phyloP scores from a whole-genome alignment of 257 asterid genomes.

The Haberlea rhodopensis region DNA sequence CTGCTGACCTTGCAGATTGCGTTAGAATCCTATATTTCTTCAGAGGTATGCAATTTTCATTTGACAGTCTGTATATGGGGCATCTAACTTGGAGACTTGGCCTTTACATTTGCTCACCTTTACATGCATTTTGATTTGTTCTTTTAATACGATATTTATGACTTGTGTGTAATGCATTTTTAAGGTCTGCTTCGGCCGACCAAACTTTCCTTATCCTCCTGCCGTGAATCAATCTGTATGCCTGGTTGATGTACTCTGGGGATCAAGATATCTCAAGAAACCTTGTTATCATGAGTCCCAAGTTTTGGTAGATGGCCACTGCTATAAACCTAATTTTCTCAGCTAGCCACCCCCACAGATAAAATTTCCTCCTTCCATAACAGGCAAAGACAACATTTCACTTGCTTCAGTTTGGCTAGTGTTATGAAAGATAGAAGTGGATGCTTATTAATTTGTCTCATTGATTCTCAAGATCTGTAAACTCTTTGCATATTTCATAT shows the following conservation, averaged over 20 bases:
- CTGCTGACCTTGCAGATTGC: conserved; percentile 72
- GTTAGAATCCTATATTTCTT: conserved; percentile 62
- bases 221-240: background rate
- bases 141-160: background rate
- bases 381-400: background rate
- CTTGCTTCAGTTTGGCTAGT: background rate
- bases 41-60: conserved; percentile 42
- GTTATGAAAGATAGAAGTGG: background rate
- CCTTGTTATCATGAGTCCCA: background rate
- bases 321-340: conserved; percentile 5
- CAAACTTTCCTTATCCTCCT: background rate
- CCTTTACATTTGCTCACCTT: background rate
- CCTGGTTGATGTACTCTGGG: background rate
- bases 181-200: background rate
- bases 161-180: background rate
- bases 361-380: background rate
- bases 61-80: background rate
- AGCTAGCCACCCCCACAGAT: background rate
- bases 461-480: background rate
- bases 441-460: background rate
- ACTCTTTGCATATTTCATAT: background rate
- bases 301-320: background rate
- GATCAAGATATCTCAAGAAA: background rate
- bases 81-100: background rate
- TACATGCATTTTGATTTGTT: conserved; percentile 4